Conservation (phyloP, 345 rosid species). For the Gynandropsis gynandra region DNA sequence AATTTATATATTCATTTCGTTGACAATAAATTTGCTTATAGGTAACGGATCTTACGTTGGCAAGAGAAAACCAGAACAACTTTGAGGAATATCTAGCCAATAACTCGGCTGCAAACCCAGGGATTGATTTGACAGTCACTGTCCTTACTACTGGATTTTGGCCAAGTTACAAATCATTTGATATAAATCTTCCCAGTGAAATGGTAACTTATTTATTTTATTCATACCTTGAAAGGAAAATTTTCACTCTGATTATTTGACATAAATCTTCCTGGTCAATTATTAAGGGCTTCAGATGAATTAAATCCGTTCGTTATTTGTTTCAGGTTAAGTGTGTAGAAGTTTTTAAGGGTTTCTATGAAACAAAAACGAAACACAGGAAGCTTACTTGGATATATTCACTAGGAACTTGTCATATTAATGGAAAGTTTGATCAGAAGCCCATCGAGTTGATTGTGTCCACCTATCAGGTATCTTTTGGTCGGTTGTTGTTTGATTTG, state of each 20-base stretch:
- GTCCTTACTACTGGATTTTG: constrained; percentile 90
- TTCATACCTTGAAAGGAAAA: background rate
- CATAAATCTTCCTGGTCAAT: background rate
- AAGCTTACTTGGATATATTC: constrained; percentile 69
- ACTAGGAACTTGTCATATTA: constrained; percentile 53
- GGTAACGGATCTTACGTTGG: constrained; percentile 82
- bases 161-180: constrained; percentile 85
- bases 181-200: constrained; percentile 71
- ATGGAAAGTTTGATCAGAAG: constrained; percentile 52
- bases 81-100: constrained; percentile 62
- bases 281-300: background rate
- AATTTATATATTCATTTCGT: background rate
- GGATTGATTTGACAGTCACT: constrained; percentile 69
- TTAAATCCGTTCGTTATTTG: constrained; percentile 9
- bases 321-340: constrained; percentile 62
- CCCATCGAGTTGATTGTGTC: constrained; percentile 50
- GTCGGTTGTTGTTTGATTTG: background rate
- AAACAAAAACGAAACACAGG: constrained; percentile 43
- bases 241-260: background rate
- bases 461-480: constrained; percentile 57
- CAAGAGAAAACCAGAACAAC: constrained; percentile 67
- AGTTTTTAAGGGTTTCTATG: constrained; percentile 53
- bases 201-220: constrained; percentile 38
- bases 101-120: constrained; percentile 54
- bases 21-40: constrained; percentile 23